Percentiles rank a stretch among this genome's conserved stretches.
Conservation (phyloP, 2,329 filamentous ascomycete species). For the Colletotrichum nymphaeae region DNA sequence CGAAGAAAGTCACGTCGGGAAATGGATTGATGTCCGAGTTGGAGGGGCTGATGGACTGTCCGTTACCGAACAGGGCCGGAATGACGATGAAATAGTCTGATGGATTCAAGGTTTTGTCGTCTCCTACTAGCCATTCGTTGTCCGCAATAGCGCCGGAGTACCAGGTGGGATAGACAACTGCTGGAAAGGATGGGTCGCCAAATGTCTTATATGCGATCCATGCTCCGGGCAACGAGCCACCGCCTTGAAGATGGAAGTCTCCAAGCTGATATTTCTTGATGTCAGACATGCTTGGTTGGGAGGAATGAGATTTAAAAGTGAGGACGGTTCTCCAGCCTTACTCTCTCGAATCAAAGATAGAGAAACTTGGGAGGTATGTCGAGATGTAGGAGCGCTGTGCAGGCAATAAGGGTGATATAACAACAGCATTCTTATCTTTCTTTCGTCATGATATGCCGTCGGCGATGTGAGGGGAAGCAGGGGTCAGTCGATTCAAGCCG, state of each 20-base stretch:
- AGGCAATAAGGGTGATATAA: too few species aligned
- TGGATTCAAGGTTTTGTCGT: slow-evolving; percentile 73
- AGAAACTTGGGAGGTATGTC: neutral
- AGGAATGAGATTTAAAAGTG: too few species aligned
- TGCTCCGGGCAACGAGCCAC: slow-evolving; percentile 70
- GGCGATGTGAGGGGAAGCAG: neutral
- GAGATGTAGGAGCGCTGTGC: neutral
- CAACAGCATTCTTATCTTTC: neutral
- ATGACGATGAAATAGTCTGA: slow-evolving; percentile 61
- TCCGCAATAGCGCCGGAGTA: slow-evolving; percentile 72
- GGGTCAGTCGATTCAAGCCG: neutral
- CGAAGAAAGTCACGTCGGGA: slow-evolving; percentile 57
- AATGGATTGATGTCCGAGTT: slow-evolving; percentile 55
- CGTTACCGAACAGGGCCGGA: slow-evolving; percentile 63
- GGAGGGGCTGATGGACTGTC: slow-evolving; percentile 65
- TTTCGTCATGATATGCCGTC: neutral
- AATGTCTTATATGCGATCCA: slow-evolving; percentile 83
- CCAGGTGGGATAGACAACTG: slow-evolving; percentile 83
- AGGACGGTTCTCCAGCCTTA: neutral
- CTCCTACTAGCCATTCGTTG: slow-evolving; percentile 80
- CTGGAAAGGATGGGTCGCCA: slow-evolving; percentile 70
- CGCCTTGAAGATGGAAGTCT: slow-evolving; percentile 74
- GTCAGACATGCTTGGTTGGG: slow-evolving; percentile 3
- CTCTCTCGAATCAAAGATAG: neutral
- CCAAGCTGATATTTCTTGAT: slow-evolving; percentile 67